Conservation (phyloP, 2,329 filamentous ascomycete species). For the Delphinella strobiligena region DNA sequence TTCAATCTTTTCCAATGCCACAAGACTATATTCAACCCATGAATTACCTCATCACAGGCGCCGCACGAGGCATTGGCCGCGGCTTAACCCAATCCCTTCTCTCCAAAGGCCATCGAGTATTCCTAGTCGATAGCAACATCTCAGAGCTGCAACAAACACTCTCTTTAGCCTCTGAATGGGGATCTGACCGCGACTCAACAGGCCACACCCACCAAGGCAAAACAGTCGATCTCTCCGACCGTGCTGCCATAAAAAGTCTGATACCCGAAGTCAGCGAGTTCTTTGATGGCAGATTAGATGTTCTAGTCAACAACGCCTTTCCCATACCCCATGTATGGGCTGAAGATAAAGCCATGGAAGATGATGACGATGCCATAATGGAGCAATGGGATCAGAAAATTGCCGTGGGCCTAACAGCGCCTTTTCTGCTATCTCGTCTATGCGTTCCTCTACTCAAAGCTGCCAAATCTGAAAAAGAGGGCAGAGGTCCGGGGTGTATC, state of each 20-base stretch:
- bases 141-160: constrained; percentile 27
- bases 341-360: constrained; percentile 7
- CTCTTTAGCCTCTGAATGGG: constrained; percentile 12
- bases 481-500: constrained; percentile 15
- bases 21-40: constrained; percentile 25
- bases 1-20: no score
- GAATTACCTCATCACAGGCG: constrained; percentile 27
- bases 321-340: constrained; percentile 8
- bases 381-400: constrained; percentile 10
- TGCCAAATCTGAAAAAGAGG: constrained; percentile 4
- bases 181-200: neutral
- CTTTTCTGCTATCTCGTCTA: constrained; percentile 11
- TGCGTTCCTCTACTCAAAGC: constrained; percentile 17
- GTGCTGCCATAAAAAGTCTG: constrained; percentile 20
- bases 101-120: constrained; percentile 24
- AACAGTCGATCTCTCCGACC: constrained; percentile 17
- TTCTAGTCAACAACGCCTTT: constrained; percentile 30
- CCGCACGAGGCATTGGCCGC: constrained; percentile 26
- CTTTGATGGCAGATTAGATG: constrained; percentile 27
- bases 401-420: constrained; percentile 22
- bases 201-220: constrained; percentile 1
- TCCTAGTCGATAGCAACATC: constrained; percentile 27
- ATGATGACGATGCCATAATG: constrained; percentile 4
- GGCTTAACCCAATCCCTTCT: constrained; percentile 26
- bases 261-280: constrained; percentile 19